Evolutionary conservation across 2,329 filamentous ascomycete genomes (phyloP), one percentile per base, ranked within the genome.

Genomic region (Neocucurbitaria cava): DNA sequence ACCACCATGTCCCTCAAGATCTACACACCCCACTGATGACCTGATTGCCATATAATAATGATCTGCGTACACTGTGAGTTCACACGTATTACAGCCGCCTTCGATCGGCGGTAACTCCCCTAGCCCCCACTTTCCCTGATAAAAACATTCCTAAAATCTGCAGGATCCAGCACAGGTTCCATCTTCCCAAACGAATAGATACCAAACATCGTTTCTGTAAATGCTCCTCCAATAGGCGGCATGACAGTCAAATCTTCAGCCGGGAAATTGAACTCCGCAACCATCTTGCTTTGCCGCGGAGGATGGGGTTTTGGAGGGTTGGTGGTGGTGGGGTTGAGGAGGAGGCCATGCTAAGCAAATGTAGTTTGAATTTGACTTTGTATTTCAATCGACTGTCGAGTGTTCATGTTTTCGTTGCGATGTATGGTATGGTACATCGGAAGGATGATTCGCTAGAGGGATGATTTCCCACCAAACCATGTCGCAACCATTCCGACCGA

Each of bases 171-270:
- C 31, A 75, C 78, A 17, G 70, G 66, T 48, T 81, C 73, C 17
- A 74, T 60, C 36, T 78, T 73, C 3, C 77, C 79, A 59, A 77
- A 79, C 1, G 76, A 68, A 62, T 81, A 81, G 11, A 81, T n/a
- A 0, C 79, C 79, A 43, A 81, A 60, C 78, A 81, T 79, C 67
- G 78, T 76, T 0, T 79, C 79, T 1, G 78, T 79, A 30, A 80
- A 81, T 1, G 74, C 65, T 17, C 71, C 71, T 0, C 79, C 79
- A 9, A 79, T 65, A 0, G 71, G 71, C 2, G 78, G 75, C 30
- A 70, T 59, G 15, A 68, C 53, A 2, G 76, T 77, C 57, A 79
- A 73, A 13, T 59, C 52, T 7, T 47, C 39, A 11, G 51, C 46
- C 6, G 6, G 8, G 31, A 45, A 39, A 33, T 18, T 43, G 17